phyloP scores from a whole-genome alignment of 1,284 basidiomycete species.

The Cutaneotrichosporon daszewskae region DNA sequence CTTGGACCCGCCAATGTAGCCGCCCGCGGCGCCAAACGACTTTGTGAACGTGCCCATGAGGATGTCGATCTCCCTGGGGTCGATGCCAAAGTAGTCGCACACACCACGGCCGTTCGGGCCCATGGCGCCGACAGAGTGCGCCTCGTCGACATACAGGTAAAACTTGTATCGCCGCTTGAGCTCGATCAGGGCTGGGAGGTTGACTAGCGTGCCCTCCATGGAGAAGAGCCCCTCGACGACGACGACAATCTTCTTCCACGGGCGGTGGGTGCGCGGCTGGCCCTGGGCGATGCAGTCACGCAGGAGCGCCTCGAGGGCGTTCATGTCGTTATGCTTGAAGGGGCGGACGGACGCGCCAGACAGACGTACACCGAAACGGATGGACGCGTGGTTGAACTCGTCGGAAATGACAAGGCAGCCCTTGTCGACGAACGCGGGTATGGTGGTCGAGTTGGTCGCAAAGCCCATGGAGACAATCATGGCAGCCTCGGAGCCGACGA shows the following conservation, averaged over 20 bases:
- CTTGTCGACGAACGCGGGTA: conserved; percentile 85
- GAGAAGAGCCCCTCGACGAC: conserved; percentile 95
- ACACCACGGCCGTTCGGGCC: conserved; percentile 92
- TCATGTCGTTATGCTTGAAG: conserved; percentile 98
- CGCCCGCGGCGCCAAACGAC: conserved; percentile 95
- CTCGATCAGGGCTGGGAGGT: conserved; percentile 75
- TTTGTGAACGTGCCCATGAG: conserved; percentile 99
- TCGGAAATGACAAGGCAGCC: conserved; percentile 96
- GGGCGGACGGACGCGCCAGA: conserved; percentile 84
- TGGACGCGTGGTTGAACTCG: conserved; percentile 93
- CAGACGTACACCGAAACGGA: conserved; percentile 84
- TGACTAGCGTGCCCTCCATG: conserved; percentile 93
- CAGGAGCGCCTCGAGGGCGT: conserved; percentile 70
- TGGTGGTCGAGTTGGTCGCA: conserved; percentile 92
- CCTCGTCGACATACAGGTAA: conserved; percentile 93
- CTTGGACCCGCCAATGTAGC: conserved; percentile 86
- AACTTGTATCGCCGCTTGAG: conserved; percentile 99
- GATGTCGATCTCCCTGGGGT: conserved; percentile 78
- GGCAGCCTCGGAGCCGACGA: conserved; percentile 82
- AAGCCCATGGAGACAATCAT: conserved; percentile 95
- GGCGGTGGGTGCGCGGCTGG: conserved; percentile 92
- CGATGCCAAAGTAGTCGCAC: conserved; percentile 86
- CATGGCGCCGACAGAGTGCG: conserved; percentile 92
- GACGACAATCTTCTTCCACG: conserved; percentile 97
- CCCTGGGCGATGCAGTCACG: conserved; percentile 93